Conservation (phyloP, 306 rosid genomes). For the Sechiopsis laciniata region DNA sequence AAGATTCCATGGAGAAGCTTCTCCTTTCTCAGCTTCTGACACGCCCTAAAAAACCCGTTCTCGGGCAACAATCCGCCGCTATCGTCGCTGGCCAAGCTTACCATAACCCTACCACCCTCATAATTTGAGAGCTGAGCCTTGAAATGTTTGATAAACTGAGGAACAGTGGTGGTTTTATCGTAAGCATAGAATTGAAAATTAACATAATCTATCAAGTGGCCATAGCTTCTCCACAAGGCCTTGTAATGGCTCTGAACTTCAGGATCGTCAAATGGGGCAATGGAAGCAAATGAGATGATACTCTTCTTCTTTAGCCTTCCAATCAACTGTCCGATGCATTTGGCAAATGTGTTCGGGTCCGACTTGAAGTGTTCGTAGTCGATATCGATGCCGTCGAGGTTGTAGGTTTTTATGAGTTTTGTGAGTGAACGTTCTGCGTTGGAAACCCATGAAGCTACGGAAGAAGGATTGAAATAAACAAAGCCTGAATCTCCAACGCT, state of each 20-base stretch:
- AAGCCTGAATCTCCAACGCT: constrained; percentile 24
- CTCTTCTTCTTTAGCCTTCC: constrained; percentile 44
- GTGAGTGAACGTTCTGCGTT: constrained; percentile 78
- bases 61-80: constrained; percentile 52
- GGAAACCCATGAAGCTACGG: constrained; percentile 63
- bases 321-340: constrained; percentile 54
- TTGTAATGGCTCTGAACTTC: constrained; percentile 59
- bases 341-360: constrained; percentile 52
- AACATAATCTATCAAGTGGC: constrained; percentile 60
- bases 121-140: constrained; percentile 53
- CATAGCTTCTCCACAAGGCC: constrained; percentile 63
- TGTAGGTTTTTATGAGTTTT: constrained; percentile 42
- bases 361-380: constrained; percentile 65
- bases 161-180: constrained; percentile 49
- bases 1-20: constrained; percentile 59
- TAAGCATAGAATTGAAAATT: constrained; percentile 84
- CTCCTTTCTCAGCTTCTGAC: constrained; percentile 40
- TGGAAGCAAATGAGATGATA: constrained; percentile 57
- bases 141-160: constrained; percentile 47
- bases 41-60: constrained; percentile 58
- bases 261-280: constrained; percentile 61
- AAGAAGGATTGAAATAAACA: constrained; percentile 52
- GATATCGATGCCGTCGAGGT: constrained; percentile 65
- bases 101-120: constrained; percentile 57
- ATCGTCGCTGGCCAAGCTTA: constrained; percentile 56